These are phyloP conservation scores for Lachnum nothofagi DNA, from an alignment of 2,329 filamentous ascomycete species.

Conservation along the genomic window DNA sequence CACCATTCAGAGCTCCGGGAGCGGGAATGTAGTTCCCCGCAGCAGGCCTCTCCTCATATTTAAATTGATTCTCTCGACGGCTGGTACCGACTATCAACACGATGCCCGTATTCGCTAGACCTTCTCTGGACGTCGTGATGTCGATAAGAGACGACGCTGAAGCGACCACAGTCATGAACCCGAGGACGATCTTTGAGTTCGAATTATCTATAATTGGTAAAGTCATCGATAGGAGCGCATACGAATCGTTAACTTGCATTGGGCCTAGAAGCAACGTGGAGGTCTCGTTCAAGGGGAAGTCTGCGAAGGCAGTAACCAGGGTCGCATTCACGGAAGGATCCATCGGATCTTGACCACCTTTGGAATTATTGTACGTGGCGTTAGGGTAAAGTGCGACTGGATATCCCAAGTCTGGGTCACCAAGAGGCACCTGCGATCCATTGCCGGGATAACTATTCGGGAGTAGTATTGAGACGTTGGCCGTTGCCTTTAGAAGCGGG, in stretches of 20 bases:
- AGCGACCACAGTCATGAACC: constrained; percentile 78
- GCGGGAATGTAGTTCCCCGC: constrained; percentile 42
- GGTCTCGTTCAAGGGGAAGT: constrained; percentile 38
- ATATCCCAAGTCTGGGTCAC: constrained; percentile 59
- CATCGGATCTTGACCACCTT: constrained; percentile 21
- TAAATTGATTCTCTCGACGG: constrained; percentile 61
- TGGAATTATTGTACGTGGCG: constrained; percentile 53
- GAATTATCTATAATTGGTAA: constrained; percentile 69
- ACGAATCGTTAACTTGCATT: constrained; percentile 57
- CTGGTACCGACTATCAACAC: constrained; percentile 67
- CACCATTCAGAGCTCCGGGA: constrained; percentile 37
- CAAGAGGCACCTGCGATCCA: constrained; percentile 52
- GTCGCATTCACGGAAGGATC: constrained; percentile 24
- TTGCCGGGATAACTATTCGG: constrained; percentile 55
- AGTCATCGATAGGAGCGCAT: constrained; percentile 75
- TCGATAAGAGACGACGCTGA: constrained; percentile 60
- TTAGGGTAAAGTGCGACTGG: constrained; percentile 72
- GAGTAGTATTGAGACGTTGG: constrained; percentile 50
- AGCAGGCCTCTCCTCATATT: constrained; percentile 40
- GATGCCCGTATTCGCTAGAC: constrained; percentile 63
- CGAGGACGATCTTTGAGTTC: constrained; percentile 59
- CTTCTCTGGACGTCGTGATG: constrained; percentile 60
- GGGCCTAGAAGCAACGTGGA: constrained; percentile 72
- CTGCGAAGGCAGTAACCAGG: constrained; percentile 25
- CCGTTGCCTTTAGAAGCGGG: constrained; percentile 59